Evolutionary conservation across 2,329 filamentous ascomycete species (phyloP).

Genomic region (Alternaria dauci): DNA sequence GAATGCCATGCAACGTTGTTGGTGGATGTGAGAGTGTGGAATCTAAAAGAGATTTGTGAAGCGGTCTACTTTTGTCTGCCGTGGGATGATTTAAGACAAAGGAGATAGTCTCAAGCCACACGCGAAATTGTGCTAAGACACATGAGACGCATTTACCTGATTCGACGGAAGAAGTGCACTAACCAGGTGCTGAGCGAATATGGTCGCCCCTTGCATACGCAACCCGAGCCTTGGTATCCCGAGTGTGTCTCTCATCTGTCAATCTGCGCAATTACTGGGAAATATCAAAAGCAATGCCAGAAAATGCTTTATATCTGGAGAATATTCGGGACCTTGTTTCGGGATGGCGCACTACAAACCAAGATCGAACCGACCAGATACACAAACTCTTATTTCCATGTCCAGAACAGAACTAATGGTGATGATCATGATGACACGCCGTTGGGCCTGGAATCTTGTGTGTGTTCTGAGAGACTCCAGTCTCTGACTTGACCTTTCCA

Average conservation of each 20-base stretch:
- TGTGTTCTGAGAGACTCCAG: slow-evolving; percentile 58
- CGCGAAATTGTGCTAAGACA: neutral
- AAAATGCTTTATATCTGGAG: neutral
- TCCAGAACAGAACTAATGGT: neutral
- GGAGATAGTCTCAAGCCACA: neutral
- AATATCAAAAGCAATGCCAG: neutral
- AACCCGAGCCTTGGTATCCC: neutral
- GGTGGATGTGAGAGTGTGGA: neutral
- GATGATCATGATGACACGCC: slow-evolving; percentile 2
- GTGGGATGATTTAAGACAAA: neutral
- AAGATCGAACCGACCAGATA: neutral
- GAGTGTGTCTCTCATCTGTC: neutral
- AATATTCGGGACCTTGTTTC: neutral
- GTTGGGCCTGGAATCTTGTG: neutral
- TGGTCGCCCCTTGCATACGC: slow-evolving; percentile 12
- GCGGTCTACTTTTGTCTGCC: neutral
- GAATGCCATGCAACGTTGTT: neutral
- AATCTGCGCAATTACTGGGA: neutral
- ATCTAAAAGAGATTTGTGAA: neutral
- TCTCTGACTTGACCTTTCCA: slow-evolving; percentile 95
- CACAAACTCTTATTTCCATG: neutral
- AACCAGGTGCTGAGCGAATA: neutral
- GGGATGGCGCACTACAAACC: neutral
- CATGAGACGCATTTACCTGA: neutral
- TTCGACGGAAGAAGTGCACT: slow-evolving; percentile 6